Base-by-base conservation (phyloP, 768 basidiomycete genomes). In the Hortiboletus flavorubellus region DNA sequence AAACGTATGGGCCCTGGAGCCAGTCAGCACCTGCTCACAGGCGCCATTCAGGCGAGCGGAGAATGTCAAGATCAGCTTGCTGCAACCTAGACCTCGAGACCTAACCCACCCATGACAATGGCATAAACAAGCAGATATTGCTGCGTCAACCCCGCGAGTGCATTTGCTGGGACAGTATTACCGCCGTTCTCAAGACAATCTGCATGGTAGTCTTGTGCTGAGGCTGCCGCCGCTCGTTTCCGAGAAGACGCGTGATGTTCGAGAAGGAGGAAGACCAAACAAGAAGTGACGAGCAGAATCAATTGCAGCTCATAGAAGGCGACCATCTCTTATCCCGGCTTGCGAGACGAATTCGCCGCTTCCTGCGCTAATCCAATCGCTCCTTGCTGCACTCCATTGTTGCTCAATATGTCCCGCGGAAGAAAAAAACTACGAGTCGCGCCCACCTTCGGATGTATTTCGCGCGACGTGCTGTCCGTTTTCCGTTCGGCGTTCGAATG, bases 1-100 rank as follows among this genome's bases (percentile, higher is more conserved):
- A 91, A 0, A 90, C 76, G 62, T 90, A 90, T 15, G 89, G 89
- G 0, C 89, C 89, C 68, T 90, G 87, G 14, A 90, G 75, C 87
- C 88, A 89, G 68, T 90, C 87, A 38, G 87, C 85, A 54, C 82
- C 87, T 88, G 61, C 37, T 46, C 35, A 14, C 33, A 46, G 12
- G 39, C 31, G 44, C 35, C 21, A 41, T 33, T 9, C 11, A 41
- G 4, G 46, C 12, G 16, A 29, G 52, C 55, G 40, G 49, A 26
- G n/a, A 49, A 35, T 33, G 15, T 2, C 5, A 48, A 39, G 30
- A 45, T 60, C 21, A 60, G 54, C 31, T 21, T 5, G 42, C 26
- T 46, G 53, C 33, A 38, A 12, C 5, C 14, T 18, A 30, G 23
- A 15, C 3, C 1, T 8, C 11, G 15, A 34, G 8, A 38, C 14